These are phyloP conservation scores for Colletotrichum simmondsii DNA, from an alignment of 2,329 filamentous ascomycete genomes.

Conservation along the genomic window DNA sequence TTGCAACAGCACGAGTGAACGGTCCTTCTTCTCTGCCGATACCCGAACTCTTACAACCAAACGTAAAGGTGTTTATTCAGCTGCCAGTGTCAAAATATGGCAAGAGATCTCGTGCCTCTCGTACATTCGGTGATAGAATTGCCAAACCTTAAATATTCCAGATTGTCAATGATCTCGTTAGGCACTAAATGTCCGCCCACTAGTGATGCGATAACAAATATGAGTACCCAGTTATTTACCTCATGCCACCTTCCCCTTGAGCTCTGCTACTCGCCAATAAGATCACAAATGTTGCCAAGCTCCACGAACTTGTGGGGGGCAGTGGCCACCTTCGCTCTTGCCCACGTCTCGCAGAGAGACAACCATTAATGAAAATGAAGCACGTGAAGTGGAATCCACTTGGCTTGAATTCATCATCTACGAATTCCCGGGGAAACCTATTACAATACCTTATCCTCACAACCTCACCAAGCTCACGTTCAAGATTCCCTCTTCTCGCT, in stretches of 20 bases:
- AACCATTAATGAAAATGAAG: background rate
- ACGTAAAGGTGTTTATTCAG: too few species aligned
- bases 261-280: conserved; percentile 16
- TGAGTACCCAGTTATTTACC: background rate
- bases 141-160: background rate
- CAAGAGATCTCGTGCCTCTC: background rate
- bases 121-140: background rate
- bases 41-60: background rate
- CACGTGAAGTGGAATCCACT: background rate
- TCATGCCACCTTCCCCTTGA: background rate
- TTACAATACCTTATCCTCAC: conserved; percentile 35
- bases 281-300: conserved; percentile 14
- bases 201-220: background rate
- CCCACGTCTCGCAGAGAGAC: background rate
- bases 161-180: background rate
- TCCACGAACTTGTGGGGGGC: conserved; percentile 28
- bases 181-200: background rate
- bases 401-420: background rate
- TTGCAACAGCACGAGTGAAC: conserved; percentile 6
- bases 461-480: conserved; percentile 64
- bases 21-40: background rate
- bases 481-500: conserved; percentile 62
- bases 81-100: background rate
- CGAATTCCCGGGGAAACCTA: background rate
- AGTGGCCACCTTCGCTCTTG: background rate